These are phyloP conservation scores for Haplosporangium sp. DNA, from an alignment of 371 early-diverging fungal species.

Conservation along the genomic window DNA sequence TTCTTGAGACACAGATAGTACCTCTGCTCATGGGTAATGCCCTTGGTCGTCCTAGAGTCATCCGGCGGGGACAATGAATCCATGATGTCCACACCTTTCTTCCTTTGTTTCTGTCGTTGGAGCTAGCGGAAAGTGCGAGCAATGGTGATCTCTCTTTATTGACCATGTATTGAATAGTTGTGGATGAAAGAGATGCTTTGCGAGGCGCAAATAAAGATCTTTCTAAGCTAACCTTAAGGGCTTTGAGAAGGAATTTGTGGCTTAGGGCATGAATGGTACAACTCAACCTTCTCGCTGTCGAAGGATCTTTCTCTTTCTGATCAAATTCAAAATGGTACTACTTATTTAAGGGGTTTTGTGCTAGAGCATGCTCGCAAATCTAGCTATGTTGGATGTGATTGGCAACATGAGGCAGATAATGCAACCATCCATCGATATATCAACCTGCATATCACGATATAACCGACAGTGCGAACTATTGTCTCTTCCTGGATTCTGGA, in stretches of 20 bases:
- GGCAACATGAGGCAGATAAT: background rate
- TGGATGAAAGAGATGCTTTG: background rate
- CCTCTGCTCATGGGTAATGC: constrained; percentile 50
- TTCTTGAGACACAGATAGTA: constrained; percentile 49
- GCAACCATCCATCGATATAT: constrained; percentile 22
- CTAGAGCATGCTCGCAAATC: background rate
- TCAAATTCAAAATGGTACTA: constrained; percentile 51
- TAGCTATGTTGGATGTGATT: background rate
- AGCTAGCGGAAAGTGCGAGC: constrained; percentile 3
- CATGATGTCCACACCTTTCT: background rate
- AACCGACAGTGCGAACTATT: background rate
- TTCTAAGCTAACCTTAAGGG: constrained; percentile 5
- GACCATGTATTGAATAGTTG: background rate
- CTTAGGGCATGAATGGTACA: constrained; percentile 3
- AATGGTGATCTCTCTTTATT: background rate
- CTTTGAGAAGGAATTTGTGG: background rate
- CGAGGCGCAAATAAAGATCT: too few species aligned
- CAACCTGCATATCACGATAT: background rate
- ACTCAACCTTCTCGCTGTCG: background rate
- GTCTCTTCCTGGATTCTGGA: background rate
- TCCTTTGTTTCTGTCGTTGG: background rate
- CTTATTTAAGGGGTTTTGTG: constrained; percentile 27
- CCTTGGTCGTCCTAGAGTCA: constrained; percentile 20
- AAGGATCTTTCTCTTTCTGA: constrained; percentile 37
- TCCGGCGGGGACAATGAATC: background rate